These are phyloP conservation scores for Trametes coccinea DNA, from an alignment of 768 basidiomycete genomes.

Conservation along the genomic window DNA sequence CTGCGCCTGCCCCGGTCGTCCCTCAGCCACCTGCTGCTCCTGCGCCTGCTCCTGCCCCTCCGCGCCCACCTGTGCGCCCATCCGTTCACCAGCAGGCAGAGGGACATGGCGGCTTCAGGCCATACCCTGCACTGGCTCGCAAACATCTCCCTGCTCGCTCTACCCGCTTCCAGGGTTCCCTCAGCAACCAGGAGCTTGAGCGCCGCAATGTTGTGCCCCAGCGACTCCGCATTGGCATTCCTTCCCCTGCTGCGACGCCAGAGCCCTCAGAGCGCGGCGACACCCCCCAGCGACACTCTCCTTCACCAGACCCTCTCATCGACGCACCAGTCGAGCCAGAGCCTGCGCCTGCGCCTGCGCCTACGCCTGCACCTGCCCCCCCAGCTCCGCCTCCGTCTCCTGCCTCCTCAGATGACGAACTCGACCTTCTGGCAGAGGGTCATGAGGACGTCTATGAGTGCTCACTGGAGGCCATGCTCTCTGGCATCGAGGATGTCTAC, in stretches of 20 bases:
- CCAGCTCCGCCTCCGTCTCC: not conserved
- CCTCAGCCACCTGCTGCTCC: not conserved
- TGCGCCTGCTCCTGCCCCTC: not conserved
- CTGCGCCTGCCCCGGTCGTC: slow-evolving; percentile 2
- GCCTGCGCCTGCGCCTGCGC: not conserved
- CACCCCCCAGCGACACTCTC: slow-evolving; percentile 6
- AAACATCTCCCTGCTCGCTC: slow-evolving; percentile 11
- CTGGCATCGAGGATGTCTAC: slow-evolving; percentile 8
- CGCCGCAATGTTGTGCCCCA: not conserved
- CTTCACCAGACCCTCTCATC: not conserved
- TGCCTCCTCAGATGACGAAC: not conserved
- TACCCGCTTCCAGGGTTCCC: not conserved
- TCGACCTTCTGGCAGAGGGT: slow-evolving; percentile 2
- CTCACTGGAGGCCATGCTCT: slow-evolving; percentile 2
- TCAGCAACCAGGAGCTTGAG: slow-evolving; percentile 3
- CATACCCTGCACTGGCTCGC: slow-evolving; percentile 2
- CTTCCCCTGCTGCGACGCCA: slow-evolving; percentile 3
- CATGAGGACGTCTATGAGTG: not conserved
- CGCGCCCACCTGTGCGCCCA: too few relatives aligned
- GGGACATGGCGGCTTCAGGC: slow-evolving; percentile 2
- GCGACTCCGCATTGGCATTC: not conserved
- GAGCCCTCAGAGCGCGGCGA: not conserved
- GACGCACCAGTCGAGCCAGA: not conserved
- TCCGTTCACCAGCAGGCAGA: not conserved
- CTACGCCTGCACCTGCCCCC: not conserved